A percentile compares a stretch with the other conserved stretches of the same genome.
These are phyloP conservation scores for Iris pallida DNA, from an alignment of 116 monocot genomes.

Conservation along the genomic window DNA sequence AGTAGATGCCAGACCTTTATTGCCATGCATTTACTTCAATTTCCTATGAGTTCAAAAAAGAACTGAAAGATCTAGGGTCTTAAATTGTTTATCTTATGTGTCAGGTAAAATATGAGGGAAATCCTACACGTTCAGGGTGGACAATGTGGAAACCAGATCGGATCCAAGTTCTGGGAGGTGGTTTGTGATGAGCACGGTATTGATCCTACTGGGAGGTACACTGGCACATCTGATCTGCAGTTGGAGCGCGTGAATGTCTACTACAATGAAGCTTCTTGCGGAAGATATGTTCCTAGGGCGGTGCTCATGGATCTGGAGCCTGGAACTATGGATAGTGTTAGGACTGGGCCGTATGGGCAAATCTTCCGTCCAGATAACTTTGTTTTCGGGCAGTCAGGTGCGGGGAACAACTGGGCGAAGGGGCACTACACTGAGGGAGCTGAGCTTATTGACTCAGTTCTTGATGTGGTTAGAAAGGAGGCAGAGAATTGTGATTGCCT, in stretches of 20 bases:
- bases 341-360: background rate
- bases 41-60: too few species aligned
- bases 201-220: constrained; percentile 2
- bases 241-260: constrained; percentile 8
- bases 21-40: too few species aligned
- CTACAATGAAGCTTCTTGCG: constrained; percentile 6
- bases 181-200: constrained; percentile 6
- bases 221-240: background rate
- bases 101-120: constrained; percentile 3
- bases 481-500: constrained; percentile 8
- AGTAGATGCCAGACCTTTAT: too few species aligned
- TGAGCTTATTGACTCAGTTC: background rate
- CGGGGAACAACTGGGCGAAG: constrained; percentile 8
- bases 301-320: constrained; percentile 7
- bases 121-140: constrained; percentile 9
- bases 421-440: background rate
- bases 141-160: constrained; percentile 4
- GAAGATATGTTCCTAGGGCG: constrained; percentile 1
- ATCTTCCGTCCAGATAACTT: constrained; percentile 5
- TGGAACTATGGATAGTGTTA: constrained; percentile 4
- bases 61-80: too few species aligned
- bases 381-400: constrained; percentile 4
- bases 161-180: constrained; percentile 10
- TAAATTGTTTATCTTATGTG: too few species aligned
- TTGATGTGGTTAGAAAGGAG: constrained; percentile 9